These are phyloP conservation scores for Trypethelium eluteriae DNA, from an alignment of 495 filamentous ascomycete species.

Conservation along the genomic window DNA sequence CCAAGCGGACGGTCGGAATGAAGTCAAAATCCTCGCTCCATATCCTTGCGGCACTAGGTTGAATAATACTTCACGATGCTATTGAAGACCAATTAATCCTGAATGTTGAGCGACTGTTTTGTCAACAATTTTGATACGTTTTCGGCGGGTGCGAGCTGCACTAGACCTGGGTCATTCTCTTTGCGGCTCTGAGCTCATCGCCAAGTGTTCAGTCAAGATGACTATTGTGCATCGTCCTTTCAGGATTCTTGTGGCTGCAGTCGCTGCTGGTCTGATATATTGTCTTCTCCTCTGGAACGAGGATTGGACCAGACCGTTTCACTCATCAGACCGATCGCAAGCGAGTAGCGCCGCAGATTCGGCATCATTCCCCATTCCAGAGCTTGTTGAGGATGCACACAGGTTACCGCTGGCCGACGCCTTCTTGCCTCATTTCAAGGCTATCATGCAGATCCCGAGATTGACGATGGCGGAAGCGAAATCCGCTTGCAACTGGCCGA, in stretches of 20 bases:
- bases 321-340: not conserved
- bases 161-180: not conserved
- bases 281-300: not conserved
- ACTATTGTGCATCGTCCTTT: not conserved
- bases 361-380: not conserved
- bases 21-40: too few relatives aligned
- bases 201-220: not conserved
- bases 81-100: too few relatives aligned
- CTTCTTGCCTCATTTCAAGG: conserved; percentile 26
- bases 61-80: too few relatives aligned
- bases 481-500: conserved; percentile 23
- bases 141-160: not conserved
- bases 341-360: not conserved
- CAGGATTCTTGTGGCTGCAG: not conserved
- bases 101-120: too few relatives aligned
- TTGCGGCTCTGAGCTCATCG: not conserved
- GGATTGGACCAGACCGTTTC: not conserved
- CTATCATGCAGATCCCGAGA: conserved; percentile 18
- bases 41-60: too few relatives aligned
- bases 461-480: conserved; percentile 25
- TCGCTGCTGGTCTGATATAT: not conserved
- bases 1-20: too few relatives aligned
- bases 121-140: not conserved
- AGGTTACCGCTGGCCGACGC: conserved; percentile 24
- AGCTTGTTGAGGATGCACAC: conserved; percentile 29